Evolutionary conservation across 352 stramenopile species (phyloP), one percentile per base, ranked within the genome.

Genomic region (Globisporangium splendens): DNA sequence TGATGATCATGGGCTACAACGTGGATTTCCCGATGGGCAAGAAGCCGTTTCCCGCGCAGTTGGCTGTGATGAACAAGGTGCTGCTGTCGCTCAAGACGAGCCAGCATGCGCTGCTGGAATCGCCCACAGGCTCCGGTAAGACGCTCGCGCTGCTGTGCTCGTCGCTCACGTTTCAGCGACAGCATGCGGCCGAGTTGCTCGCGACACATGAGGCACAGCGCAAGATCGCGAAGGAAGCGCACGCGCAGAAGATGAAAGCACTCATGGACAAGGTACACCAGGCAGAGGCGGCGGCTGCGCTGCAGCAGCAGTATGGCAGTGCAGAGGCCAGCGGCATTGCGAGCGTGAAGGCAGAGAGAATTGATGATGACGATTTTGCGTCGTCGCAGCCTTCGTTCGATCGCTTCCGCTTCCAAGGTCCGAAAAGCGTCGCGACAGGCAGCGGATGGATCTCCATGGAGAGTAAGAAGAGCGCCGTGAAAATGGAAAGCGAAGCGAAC

Each of bases 41-140:
- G 71, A 72, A 71, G 58, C 86, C 86, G 53, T 96, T 96, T 59
- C 84, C 86, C 3, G 82, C 86, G 43, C 86, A 96, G 59, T 63
- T 96, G 28, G 85, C 83, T 1, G 85, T 96, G 39, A 96, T 96
- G 87, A 93, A 76, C 68, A 93, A 93, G 48, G 83, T 93, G 54
- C 58, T 96, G 39, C 59, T 80, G 38, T 86, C 87, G 46, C 72
- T 96, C 43, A 93, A 95, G 61, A 88, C 68, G 31, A 42, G 73
- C 11, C 80, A 95, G 56, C 88, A 96, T 54, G 87, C 87, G 47
- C 68, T 96, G 51, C 66, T 96, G 21, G 87, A 96, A 68, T 93
- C 83, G 13, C 87, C 86, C 0, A 96, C 87, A 8, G 86, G 87
- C 3, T 89, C 78, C 0, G 87, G 87, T 44, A 96, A 96, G 70